These are phyloP conservation scores for Fomitiporia mediterranea DNA, from an alignment of 1,284 basidiomycete species.

Conservation along the genomic window DNA sequence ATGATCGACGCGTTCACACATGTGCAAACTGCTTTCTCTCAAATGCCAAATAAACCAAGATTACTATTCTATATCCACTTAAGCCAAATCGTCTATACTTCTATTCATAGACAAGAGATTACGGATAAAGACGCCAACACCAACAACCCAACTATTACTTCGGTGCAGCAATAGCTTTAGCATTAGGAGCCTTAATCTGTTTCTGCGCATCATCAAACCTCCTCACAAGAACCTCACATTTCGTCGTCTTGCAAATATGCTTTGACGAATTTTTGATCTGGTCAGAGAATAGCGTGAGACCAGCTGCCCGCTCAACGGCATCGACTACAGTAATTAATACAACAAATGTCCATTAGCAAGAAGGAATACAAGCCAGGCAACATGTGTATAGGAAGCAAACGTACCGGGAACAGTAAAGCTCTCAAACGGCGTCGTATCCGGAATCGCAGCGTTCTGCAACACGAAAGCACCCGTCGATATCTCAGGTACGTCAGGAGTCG, in stretches of 20 bases:
- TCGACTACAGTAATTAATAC: conserved; percentile 55
- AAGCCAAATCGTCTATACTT: no score
- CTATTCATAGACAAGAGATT: no score
- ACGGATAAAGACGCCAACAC: no score
- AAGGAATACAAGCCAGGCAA: neutral
- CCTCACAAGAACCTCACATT: conserved; percentile 81
- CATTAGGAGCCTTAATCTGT: conserved; percentile 41
- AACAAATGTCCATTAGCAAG: neutral
- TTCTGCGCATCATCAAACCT: conserved; percentile 88
- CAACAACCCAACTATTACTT: no score
- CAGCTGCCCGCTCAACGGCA: conserved; percentile 87
- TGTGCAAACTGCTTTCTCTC: neutral
- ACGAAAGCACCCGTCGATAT: conserved; percentile 91
- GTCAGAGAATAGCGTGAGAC: conserved; percentile 85
- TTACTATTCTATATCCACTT: no score
- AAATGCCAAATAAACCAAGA: neutral
- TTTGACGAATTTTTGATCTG: conserved; percentile 76
- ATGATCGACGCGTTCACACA: conserved; percentile 4
- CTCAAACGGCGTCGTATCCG: conserved; percentile 76
- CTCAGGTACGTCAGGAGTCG: conserved; percentile 67
- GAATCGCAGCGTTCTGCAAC: conserved; percentile 85
- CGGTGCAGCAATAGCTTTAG: conserved; percentile 52
- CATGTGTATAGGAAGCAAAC: conserved; percentile 27
- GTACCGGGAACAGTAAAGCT: conserved; percentile 78
- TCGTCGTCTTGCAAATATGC: conserved; percentile 83